Evolutionary conservation across 192 early-diverging fungal species (phyloP), one percentile per base, ranked within the genome.

Genomic region (Gigaspora rosea): DNA sequence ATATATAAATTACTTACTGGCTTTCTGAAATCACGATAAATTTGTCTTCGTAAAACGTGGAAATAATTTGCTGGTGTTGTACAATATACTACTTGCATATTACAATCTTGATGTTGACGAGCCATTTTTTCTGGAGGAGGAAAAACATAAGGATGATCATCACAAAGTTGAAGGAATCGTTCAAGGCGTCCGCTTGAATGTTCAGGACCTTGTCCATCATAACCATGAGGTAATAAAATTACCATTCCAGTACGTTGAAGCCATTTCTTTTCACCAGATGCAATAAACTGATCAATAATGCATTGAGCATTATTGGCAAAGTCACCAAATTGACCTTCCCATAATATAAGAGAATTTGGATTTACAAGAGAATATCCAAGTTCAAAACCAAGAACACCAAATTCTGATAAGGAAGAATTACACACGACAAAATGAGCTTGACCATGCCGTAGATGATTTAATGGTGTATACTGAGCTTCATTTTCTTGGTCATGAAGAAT

Each of bases 321-420:
- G 83, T 99, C 96, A 75, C 97, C 97, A 79, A 99, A 98, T 88
- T 99, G 96, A 13, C 95, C 97, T 85, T 99, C 97, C 96, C 96
- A 99, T 77, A 97, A 86, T 46, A 98, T 89, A 61, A 98, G 89
- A 68, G 96, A 88, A 85, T 97, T 94, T 54, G 97, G 96, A 87
- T 93, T 94, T 62, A 93, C 94, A 80, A 98, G 87, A 32, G 95
- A 96, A 85, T 98, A 98, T 52, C 97, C 97, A 16, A 97, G 91
- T 88, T 99, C 97, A 79, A 97, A 99, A 48, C 97, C 97, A 68
- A 99, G 86, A 64, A 87, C 91, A 76, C 96, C 97, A 83, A 90
- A 99, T 85, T 99, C 97, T 33, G 96, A 97, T 52, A 99, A 87
- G 10, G 94, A 95, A 54, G 96, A 98, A 90, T 99, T 99, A 89